phyloP scores from a whole-genome alignment of 2,329 filamentous ascomycete species.

The Apiospora pterosperma region DNA sequence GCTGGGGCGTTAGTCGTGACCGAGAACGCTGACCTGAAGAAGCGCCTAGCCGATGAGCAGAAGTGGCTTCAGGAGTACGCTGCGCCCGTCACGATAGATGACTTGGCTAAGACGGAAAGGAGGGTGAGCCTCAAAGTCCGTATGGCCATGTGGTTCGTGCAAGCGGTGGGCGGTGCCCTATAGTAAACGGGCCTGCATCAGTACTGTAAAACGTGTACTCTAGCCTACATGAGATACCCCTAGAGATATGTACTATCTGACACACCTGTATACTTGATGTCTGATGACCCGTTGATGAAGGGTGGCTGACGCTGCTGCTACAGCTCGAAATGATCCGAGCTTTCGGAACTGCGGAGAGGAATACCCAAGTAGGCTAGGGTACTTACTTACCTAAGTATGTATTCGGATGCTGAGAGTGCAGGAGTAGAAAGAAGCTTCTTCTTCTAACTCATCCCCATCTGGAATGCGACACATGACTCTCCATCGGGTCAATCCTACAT shows the following conservation, averaged over 20 bases:
- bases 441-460: background rate
- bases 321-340: background rate
- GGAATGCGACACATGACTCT: background rate
- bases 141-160: slow-evolving; percentile 91
- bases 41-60: slow-evolving; percentile 74
- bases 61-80: slow-evolving; percentile 76
- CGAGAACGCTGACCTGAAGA: slow-evolving; percentile 66
- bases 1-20: slow-evolving; percentile 86
- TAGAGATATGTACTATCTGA: background rate
- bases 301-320: too few relatives aligned
- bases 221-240: background rate
- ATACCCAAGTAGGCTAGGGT: too few relatives aligned
- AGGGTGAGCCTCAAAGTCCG: slow-evolving; percentile 82
- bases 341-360: background rate
- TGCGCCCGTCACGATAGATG: slow-evolving; percentile 64
- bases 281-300: too few relatives aligned
- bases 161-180: slow-evolving; percentile 80
- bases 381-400: too few relatives aligned
- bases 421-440: background rate
- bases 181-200: slow-evolving; percentile 35
- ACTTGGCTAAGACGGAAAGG: slow-evolving; percentile 77
- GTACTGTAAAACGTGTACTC: background rate
- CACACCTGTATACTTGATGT: background rate
- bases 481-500: background rate
- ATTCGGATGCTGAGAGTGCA: background rate